Conservation (phyloP, 192 early-diverging fungal species). For the Piromyces sp. region DNA sequence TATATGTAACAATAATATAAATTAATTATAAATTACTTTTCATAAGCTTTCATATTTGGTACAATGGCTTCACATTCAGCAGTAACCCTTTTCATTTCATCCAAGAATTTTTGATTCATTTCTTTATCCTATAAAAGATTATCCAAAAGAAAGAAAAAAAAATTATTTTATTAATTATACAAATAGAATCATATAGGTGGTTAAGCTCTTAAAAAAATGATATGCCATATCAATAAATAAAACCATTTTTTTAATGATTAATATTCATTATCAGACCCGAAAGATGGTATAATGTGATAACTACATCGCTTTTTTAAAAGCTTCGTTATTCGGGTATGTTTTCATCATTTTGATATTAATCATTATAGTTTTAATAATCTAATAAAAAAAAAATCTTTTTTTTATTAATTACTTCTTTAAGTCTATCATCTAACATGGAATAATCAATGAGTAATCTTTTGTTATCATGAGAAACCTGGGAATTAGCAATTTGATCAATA, state of each 20-base stretch:
- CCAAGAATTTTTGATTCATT: constrained; percentile 47
- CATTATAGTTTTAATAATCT: too few relatives aligned
- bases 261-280: background rate
- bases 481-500: constrained; percentile 13
- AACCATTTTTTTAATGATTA: background rate
- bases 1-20: too few relatives aligned
- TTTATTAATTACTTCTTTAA: constrained; percentile 17
- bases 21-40: too few relatives aligned
- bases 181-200: too few relatives aligned
- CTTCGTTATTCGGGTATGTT: background rate
- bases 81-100: constrained; percentile 32
- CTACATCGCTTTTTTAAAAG: background rate
- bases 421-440: constrained; percentile 23
- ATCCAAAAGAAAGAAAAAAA: constrained; percentile 5
- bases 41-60: constrained; percentile 79
- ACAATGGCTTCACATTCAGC: constrained; percentile 67
- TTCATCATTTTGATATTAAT: background rate
- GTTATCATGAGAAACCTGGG: constrained; percentile 2
- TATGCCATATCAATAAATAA: background rate
- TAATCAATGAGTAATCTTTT: constrained; percentile 42
- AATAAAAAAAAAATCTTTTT: constrained; percentile 1
- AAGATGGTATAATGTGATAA: background rate
- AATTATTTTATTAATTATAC: background rate
- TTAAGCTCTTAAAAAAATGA: too few relatives aligned
- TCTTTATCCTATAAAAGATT: constrained; percentile 25